These are phyloP conservation scores for Spergularia marina DNA, from an alignment of 148 eudicot species.

Conservation along the genomic window DNA sequence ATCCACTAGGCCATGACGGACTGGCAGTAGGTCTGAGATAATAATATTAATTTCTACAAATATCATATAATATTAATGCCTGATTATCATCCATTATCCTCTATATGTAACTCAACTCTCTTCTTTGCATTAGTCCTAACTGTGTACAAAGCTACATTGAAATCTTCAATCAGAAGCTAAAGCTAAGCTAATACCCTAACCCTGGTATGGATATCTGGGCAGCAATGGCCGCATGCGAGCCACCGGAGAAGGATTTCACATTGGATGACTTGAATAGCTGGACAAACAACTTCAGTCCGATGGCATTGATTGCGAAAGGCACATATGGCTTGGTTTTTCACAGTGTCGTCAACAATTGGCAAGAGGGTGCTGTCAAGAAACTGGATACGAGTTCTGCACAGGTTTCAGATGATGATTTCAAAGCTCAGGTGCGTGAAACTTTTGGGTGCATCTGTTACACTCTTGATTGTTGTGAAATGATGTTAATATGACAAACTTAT, in stretches of 20 bases:
- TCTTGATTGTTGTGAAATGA: neutral
- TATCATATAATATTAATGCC: too few relatives aligned
- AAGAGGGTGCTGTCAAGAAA: conserved; percentile 60
- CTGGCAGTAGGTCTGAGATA: too few relatives aligned
- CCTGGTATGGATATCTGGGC: too few relatives aligned
- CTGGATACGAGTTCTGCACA: conserved; percentile 58
- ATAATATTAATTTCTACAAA: too few relatives aligned
- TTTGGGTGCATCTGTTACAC: conserved; percentile 30
- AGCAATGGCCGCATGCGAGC: too few relatives aligned
- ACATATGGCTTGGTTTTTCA: conserved; percentile 75
- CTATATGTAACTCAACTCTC: too few relatives aligned
- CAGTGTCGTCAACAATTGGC: conserved; percentile 47
- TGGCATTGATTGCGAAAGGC: conserved; percentile 67
- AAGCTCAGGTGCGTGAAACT: conserved; percentile 40
- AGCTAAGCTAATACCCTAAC: too few relatives aligned
- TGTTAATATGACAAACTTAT: conserved; percentile 32
- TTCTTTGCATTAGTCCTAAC: too few relatives aligned
- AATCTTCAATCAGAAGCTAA: too few relatives aligned
- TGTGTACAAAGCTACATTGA: too few relatives aligned
- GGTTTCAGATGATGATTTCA: conserved; percentile 64
- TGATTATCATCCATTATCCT: too few relatives aligned
- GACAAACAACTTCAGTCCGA: conserved; percentile 53
- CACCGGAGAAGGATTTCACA: conserved; percentile 8
- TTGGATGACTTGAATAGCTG: conserved; percentile 45
- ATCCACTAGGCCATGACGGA: too few relatives aligned